Percentiles rank a stretch among this genome's conserved stretches.
These are phyloP conservation scores for Thelonectria rubi DNA, from an alignment of 2,329 filamentous ascomycete genomes.

Conservation along the genomic window DNA sequence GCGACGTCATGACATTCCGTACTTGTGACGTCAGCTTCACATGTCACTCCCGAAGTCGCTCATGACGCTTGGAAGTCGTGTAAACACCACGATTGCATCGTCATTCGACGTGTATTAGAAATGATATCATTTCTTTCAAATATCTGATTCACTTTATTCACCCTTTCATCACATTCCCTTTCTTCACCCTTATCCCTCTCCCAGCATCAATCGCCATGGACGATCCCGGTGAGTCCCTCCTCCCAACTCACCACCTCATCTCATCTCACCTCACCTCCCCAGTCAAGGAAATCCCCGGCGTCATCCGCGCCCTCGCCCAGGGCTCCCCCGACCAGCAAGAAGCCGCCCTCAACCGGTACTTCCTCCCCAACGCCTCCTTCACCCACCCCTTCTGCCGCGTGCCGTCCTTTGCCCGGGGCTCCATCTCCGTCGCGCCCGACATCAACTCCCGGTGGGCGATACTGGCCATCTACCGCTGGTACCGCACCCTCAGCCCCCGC, in stretches of 20 bases:
- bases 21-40: constrained; percentile 18
- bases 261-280: constrained; percentile 1
- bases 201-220: background rate
- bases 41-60: constrained; percentile 4
- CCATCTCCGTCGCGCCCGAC: constrained; percentile 52
- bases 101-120: too few species aligned
- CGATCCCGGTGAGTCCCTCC: background rate
- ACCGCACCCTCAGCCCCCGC: constrained; percentile 81
- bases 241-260: too few species aligned
- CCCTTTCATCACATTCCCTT: background rate
- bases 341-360: constrained; percentile 73
- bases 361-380: constrained; percentile 76
- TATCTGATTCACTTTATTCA: too few species aligned
- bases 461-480: constrained; percentile 79
- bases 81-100: background rate
- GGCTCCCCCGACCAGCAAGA: constrained; percentile 73
- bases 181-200: background rate
- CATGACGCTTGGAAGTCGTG: background rate
- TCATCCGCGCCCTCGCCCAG: constrained; percentile 76
- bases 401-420: constrained; percentile 57
- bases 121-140: too few species aligned
- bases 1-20: background rate
- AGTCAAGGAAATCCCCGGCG: constrained; percentile 67
- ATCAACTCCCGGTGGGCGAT: constrained; percentile 74
- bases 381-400: constrained; percentile 83